Evolutionary conservation across 768 basidiomycete species (phyloP).

Genomic region (Strobilomyces dryophilus): DNA sequence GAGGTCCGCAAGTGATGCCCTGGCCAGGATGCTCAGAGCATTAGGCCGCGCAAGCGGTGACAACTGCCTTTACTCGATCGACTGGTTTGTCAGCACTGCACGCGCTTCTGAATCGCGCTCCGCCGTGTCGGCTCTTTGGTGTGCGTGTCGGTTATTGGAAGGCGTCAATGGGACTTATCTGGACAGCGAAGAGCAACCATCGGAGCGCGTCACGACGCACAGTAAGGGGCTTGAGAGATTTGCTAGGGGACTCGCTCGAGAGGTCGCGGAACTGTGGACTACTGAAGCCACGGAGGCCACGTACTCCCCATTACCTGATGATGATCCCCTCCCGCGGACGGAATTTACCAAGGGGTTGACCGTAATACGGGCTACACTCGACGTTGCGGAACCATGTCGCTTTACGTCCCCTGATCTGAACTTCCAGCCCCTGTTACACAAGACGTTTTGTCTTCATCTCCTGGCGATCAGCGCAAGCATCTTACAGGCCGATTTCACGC

Average conservation of each 20-base stretch:
- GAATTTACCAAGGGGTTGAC: slow-evolving; percentile 67
- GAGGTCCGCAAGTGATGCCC: slow-evolving; percentile 44
- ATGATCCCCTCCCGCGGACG: slow-evolving; percentile 42
- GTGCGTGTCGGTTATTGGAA: slow-evolving; percentile 70
- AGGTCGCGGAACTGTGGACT: slow-evolving; percentile 73
- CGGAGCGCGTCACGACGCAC: slow-evolving; percentile 1
- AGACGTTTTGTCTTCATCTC: slow-evolving; percentile 65
- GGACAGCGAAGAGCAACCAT: slow-evolving; percentile 18
- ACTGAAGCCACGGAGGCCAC: slow-evolving; percentile 31
- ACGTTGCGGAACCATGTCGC: slow-evolving; percentile 37
- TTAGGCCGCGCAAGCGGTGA: slow-evolving; percentile 70
- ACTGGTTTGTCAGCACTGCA: slow-evolving; percentile 70
- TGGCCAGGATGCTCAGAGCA: slow-evolving; percentile 70
- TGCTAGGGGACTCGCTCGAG: slow-evolving; percentile 56
- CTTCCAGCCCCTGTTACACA: slow-evolving; percentile 64
- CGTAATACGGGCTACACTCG: slow-evolving; percentile 55
- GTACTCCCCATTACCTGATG: slow-evolving; percentile 12
- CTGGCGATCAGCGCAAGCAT: slow-evolving; percentile 70
- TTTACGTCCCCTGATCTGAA: slow-evolving; percentile 25
- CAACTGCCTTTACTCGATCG: slow-evolving; percentile 67
- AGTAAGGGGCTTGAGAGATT: slow-evolving; percentile 61
- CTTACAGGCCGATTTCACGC: slow-evolving; percentile 65
- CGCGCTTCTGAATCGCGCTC: slow-evolving; percentile 39
- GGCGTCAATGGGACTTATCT: slow-evolving; percentile 57
- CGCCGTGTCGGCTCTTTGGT: slow-evolving; percentile 79